Evolutionary conservation across 768 basidiomycete species (phyloP).

Genomic region (Astraeus odoratus): DNA sequence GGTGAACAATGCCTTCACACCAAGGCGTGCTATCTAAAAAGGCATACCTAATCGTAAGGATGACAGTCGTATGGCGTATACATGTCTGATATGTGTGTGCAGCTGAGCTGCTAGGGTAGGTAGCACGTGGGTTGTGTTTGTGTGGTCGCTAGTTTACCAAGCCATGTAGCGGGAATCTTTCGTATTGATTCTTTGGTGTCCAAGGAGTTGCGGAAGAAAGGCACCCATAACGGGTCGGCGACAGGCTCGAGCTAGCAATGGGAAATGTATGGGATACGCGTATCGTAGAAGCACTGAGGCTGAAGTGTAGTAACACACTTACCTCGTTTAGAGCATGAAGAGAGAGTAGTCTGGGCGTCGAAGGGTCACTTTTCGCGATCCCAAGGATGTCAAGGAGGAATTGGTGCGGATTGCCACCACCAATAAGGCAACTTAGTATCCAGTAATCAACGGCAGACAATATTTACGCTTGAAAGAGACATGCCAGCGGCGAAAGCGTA

Average conservation of each 20-base stretch:
- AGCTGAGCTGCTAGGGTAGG: conserved; percentile 88
- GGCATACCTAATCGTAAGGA: conserved; percentile 85
- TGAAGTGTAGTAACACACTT: conserved; percentile 8
- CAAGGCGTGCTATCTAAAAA: conserved; percentile 81
- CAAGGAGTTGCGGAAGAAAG: conserved; percentile 80
- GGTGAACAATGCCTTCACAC: conserved; percentile 81
- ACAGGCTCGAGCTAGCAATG: conserved; percentile 77
- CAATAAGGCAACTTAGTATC: conserved; percentile 80
- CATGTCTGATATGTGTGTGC: conserved; percentile 70
- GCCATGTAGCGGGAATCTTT: conserved; percentile 92
- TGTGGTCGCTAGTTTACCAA: conserved; percentile 91
- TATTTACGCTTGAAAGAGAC: neutral
- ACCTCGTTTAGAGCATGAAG: conserved; percentile 94
- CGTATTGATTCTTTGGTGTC: conserved; percentile 86
- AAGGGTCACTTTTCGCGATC: conserved; percentile 64
- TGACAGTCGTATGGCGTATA: conserved; percentile 78
- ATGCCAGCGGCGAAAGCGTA: conserved; percentile 91
- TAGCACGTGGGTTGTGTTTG: conserved; percentile 89
- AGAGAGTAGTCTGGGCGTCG: conserved; percentile 77
- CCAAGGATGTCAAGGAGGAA: conserved; percentile 84
- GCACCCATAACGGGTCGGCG: conserved; percentile 86
- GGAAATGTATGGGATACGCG: conserved; percentile 69
- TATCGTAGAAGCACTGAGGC: too few relatives aligned
- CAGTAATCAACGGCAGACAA: neutral
- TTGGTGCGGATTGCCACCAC: conserved; percentile 83